Conservation (phyloP, 352 stramenopile species). For the Phytophthora tentaculata region DNA sequence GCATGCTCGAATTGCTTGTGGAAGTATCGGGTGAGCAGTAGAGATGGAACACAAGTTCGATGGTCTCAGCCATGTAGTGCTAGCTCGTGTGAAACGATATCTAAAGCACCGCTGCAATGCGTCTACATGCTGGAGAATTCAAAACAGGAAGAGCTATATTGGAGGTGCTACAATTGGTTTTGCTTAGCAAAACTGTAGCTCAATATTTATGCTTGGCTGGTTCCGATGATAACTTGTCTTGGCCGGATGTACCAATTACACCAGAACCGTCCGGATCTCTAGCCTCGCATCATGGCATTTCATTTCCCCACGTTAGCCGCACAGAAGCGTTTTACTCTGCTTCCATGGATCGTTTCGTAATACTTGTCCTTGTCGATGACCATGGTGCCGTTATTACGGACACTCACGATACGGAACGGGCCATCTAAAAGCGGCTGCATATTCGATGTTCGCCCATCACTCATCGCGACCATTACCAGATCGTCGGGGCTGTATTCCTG, state of each 20-base stretch:
- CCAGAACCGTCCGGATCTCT: not conserved
- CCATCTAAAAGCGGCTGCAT: too few relatives aligned
- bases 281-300: not conserved
- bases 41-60: slow-evolving; percentile 6
- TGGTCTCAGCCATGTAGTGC: slow-evolving; percentile 13
- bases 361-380: not conserved
- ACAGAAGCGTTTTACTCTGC: not conserved
- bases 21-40: slow-evolving; percentile 68
- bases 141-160: not conserved
- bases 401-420: too few relatives aligned
- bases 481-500: too few relatives aligned
- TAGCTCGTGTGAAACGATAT: not conserved
- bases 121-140: not conserved
- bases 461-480: too few relatives aligned
- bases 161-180: not conserved
- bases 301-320: not conserved
- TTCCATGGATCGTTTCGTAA: not conserved
- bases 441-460: too few relatives aligned
- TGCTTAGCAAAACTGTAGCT: too few relatives aligned
- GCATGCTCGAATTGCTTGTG: slow-evolving; percentile 90
- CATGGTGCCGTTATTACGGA: not conserved
- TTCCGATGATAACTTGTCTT: too few relatives aligned
- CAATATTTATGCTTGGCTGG: too few relatives aligned
- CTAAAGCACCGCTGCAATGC: not conserved
- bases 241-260: too few relatives aligned